Percentiles rank a stretch among this genome's conserved stretches.
These are phyloP conservation scores for Farysia itapuensis DNA, from an alignment of 1,284 basidiomycete genomes.

Conservation along the genomic window DNA sequence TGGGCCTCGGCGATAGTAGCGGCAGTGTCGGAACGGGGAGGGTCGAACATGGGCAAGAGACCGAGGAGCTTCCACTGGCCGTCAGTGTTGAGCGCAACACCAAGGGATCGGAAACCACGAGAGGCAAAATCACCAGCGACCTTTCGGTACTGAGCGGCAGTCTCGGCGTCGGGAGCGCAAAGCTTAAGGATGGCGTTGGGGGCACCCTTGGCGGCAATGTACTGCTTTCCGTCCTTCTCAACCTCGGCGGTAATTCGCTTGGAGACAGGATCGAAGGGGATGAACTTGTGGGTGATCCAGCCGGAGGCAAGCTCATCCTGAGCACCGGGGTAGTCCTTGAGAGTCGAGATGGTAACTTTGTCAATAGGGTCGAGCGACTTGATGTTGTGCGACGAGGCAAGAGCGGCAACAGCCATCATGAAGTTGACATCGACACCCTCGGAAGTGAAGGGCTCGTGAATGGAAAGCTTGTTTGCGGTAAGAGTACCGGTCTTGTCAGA, in stretches of 20 bases:
- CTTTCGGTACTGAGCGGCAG: slow-evolving; percentile 62
- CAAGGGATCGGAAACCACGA: slow-evolving; percentile 66
- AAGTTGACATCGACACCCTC: slow-evolving; percentile 63
- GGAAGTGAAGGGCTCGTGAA: slow-evolving; percentile 65
- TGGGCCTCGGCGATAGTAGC: slow-evolving; percentile 66
- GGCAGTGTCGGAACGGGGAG: slow-evolving; percentile 65
- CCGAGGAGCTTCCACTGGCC: slow-evolving; percentile 65
- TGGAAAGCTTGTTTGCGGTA: slow-evolving; percentile 67
- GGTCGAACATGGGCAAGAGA: slow-evolving; percentile 65
- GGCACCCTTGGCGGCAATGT: slow-evolving; percentile 66
- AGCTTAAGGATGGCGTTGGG: slow-evolving; percentile 67
- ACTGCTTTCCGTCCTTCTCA: slow-evolving; percentile 64
- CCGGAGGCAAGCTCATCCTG: slow-evolving; percentile 64
- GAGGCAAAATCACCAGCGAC: slow-evolving; percentile 63
- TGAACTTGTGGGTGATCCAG: slow-evolving; percentile 66
- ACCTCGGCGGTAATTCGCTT: slow-evolving; percentile 68
- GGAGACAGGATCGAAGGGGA: slow-evolving; percentile 67
- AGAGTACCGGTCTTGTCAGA: slow-evolving; percentile 67
- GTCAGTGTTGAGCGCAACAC: slow-evolving; percentile 65
- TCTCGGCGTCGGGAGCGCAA: slow-evolving; percentile 61
- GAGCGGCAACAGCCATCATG: slow-evolving; percentile 65
- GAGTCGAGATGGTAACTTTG: slow-evolving; percentile 65
- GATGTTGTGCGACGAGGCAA: slow-evolving; percentile 67
- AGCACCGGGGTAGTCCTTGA: slow-evolving; percentile 66
- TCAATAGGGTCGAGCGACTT: slow-evolving; percentile 67